Percentiles rank a stretch among this genome's conserved stretches.
These are phyloP conservation scores for Neofusicoccum laricinum DNA, from an alignment of 2,329 filamentous ascomycete genomes.

Conservation along the genomic window DNA sequence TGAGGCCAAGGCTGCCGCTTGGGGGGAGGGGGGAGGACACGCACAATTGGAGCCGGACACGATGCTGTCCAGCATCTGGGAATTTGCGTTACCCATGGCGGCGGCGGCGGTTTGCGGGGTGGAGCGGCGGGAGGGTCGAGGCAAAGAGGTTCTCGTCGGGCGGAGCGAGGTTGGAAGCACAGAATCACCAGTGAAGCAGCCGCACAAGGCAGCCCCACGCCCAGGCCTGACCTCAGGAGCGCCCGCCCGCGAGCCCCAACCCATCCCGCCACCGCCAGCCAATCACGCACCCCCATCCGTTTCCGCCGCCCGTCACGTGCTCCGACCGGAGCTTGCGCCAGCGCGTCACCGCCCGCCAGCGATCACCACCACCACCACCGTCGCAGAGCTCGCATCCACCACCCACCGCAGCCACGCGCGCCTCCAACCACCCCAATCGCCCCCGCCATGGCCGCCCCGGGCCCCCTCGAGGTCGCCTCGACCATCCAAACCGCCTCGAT, in stretches of 20 bases:
- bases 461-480: slow-evolving; percentile 68
- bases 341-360: not conserved
- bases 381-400: not conserved
- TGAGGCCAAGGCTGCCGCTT: not conserved
- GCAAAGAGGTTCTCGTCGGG: not conserved
- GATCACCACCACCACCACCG: not conserved
- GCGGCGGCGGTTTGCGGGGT: slow-evolving; percentile 22
- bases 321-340: not conserved
- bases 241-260: not conserved
- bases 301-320: not conserved
- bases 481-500: slow-evolving; percentile 79
- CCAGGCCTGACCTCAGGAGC: slow-evolving; percentile 6
- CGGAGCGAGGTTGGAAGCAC: not conserved
- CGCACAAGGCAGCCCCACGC: slow-evolving; percentile 13
- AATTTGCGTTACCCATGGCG: slow-evolving; percentile 55
- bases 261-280: not conserved
- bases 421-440: not conserved
- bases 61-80: slow-evolving; percentile 85
- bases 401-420: not conserved
- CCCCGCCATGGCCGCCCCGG: slow-evolving; percentile 52
- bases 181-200: not conserved
- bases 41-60: slow-evolving; percentile 95
- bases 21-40: slow-evolving; percentile 27
- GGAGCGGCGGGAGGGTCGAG: not conserved
- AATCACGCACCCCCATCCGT: not conserved